These are phyloP conservation scores for Aspergillus baeticus DNA, from an alignment of 495 filamentous ascomycete species.

Conservation along the genomic window DNA sequence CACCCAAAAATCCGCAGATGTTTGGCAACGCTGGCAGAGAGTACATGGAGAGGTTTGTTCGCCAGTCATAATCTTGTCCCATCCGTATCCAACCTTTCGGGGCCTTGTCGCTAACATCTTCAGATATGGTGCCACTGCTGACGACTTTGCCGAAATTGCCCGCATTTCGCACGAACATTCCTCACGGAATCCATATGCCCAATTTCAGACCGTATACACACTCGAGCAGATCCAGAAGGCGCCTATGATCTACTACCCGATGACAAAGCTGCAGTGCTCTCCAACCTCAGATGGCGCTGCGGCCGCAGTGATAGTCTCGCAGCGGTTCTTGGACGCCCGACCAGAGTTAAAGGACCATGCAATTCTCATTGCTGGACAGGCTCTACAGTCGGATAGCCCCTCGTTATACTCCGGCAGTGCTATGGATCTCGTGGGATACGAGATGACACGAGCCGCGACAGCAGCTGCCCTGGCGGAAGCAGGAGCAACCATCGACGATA, in stretches of 20 bases:
- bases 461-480: slow-evolving; percentile 71
- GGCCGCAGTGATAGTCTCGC: slow-evolving; percentile 84
- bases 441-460: slow-evolving; percentile 74
- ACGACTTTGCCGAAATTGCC: slow-evolving; percentile 93
- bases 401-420: slow-evolving; percentile 69
- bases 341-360: slow-evolving; percentile 80
- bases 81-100: too few species aligned
- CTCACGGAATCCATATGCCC: slow-evolving; percentile 89
- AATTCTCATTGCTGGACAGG: slow-evolving; percentile 83
- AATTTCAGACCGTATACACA: slow-evolving; percentile 90
- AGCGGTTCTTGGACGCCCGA: slow-evolving; percentile 78
- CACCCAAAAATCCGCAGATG: slow-evolving; percentile 83
- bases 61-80: too few species aligned
- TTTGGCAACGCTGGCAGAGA: slow-evolving; percentile 93
- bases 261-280: slow-evolving; percentile 77
- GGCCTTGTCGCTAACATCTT: slow-evolving; percentile 19
- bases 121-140: slow-evolving; percentile 76
- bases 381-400: slow-evolving; percentile 78
- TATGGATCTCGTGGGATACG: slow-evolving; percentile 86
- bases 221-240: slow-evolving; percentile 77
- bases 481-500: slow-evolving; percentile 59
- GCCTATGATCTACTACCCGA: slow-evolving; percentile 74
- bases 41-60: slow-evolving; percentile 84
- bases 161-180: slow-evolving; percentile 91
- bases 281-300: slow-evolving; percentile 92